Percentiles rank a stretch among this genome's conserved stretches.
Evolutionary conservation across 1,284 basidiomycete species (phyloP).

Genomic region (Ustilago crameri): DNA sequence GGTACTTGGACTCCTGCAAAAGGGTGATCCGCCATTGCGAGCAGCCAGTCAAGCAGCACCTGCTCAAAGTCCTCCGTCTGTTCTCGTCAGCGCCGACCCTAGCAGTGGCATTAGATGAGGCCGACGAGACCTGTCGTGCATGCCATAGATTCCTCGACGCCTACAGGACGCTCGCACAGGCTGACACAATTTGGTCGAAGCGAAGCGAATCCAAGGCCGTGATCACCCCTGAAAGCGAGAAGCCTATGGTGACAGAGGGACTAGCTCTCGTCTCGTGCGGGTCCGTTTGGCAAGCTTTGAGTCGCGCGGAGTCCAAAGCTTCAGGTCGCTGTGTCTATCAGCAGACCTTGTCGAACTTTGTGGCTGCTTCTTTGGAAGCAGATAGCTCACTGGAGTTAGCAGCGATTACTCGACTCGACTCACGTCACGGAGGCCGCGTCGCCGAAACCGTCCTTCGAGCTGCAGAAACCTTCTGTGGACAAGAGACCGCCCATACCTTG

Average conservation of each 20-base stretch:
- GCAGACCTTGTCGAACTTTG: conserved; percentile 32
- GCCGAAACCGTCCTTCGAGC: conserved; percentile 16
- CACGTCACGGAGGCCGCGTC: conserved; percentile 17
- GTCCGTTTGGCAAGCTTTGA: conserved; percentile 23
- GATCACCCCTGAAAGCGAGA: no score
- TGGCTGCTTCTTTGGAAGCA: conserved; percentile 18
- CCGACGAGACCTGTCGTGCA: conserved; percentile 24
- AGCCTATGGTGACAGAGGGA: conserved; percentile 10
- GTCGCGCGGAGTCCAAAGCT: conserved; percentile 20
- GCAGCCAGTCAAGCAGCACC: conserved; percentile 14
- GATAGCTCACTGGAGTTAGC: conserved; percentile 15
- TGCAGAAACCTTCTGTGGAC: conserved; percentile 5
- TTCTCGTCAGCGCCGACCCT: conserved; percentile 24
- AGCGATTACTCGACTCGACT: conserved; percentile 27
- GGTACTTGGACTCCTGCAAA: conserved; percentile 14
- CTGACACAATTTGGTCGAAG: conserved; percentile 1
- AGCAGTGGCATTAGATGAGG: conserved; percentile 29
- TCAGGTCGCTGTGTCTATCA: conserved; percentile 22
- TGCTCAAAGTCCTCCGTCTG: conserved; percentile 12
- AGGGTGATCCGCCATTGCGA: neutral
- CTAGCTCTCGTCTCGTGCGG: conserved; percentile 24
- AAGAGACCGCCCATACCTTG: conserved; percentile 3
- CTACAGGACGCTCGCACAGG: conserved; percentile 1
- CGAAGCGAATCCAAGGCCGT: neutral
- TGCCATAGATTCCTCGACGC: conserved; percentile 30